A percentile compares a stretch with the other conserved stretches of the same genome.
phyloP scores from a whole-genome alignment of 306 rosid genomes.

The Cicer arietinum region DNA sequence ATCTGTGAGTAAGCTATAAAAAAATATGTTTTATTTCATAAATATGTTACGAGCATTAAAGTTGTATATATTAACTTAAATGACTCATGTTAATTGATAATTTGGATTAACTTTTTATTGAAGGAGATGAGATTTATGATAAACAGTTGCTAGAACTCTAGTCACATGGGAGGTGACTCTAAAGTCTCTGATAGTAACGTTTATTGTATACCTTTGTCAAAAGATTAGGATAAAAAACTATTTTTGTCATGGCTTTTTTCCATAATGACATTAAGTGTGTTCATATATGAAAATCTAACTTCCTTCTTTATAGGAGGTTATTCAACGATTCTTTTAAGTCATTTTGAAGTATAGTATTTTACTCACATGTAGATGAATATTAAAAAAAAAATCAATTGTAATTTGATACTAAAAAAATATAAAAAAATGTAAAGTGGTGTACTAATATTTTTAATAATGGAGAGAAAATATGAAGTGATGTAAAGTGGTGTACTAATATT shows the following conservation, averaged over 20 bases:
- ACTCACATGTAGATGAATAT: no score
- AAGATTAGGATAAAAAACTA: conserved; percentile 58
- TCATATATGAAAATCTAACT: neutral
- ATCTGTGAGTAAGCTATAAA: no score
- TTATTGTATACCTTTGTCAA: neutral
- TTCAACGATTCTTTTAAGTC: neutral
- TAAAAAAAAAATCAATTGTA: no score
- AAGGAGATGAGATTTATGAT: neutral
- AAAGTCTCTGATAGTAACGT: neutral
- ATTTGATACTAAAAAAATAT: no score
- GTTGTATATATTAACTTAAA: no score
- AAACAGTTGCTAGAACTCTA: neutral
- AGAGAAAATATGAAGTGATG: no score
- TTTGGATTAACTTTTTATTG: neutral
- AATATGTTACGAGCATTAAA: no score
- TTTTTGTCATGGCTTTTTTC: neutral
- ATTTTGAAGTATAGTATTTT: neutral
- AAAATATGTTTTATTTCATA: no score
- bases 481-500: no score
- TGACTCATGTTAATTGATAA: neutral
- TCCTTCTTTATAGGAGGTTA: neutral
- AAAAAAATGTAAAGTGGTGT: no score
- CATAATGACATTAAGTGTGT: neutral
- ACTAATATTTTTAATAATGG: no score
- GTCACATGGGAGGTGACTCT: neutral